Percentiles rank a stretch among this genome's conserved stretches.
Conservation (phyloP, 495 filamentous ascomycete species). For the Wilcoxina mikolae region DNA sequence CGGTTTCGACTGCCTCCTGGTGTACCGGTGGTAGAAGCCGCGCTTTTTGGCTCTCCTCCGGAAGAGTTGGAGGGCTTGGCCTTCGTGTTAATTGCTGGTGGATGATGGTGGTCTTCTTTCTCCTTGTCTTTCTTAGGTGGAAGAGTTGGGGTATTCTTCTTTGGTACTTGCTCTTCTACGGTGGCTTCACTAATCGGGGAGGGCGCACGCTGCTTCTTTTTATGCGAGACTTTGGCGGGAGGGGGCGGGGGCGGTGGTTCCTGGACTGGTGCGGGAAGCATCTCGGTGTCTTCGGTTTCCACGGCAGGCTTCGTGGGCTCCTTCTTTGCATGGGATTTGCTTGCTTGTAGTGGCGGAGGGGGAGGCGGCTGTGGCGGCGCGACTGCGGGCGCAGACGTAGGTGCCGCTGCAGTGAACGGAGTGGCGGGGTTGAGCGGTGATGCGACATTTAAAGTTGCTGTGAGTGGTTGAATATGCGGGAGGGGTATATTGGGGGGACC, state of each 20-base stretch:
- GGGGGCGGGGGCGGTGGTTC: neutral
- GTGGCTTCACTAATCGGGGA: neutral
- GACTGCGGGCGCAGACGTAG: neutral
- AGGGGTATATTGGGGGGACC: neutral
- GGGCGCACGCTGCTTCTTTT: constrained; percentile 5
- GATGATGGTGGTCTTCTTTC: neutral
- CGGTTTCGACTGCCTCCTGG: constrained; percentile 8
- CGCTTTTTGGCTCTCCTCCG: neutral
- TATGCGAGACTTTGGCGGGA: neutral
- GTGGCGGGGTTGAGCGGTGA: neutral
- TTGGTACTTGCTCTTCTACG: neutral
- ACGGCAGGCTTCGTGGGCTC: neutral
- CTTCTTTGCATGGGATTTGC: constrained; percentile 5
- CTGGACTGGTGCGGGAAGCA: neutral
- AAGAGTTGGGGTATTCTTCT: neutral
- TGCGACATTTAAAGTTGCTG: neutral
- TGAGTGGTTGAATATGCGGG: neutral
- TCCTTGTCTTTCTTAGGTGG: neutral
- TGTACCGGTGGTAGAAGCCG: neutral
- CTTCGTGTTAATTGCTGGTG: neutral
- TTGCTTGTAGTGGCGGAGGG: neutral
- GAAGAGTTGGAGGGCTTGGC: neutral
- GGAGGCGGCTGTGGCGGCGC: neutral
- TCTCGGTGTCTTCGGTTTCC: constrained; percentile 2
- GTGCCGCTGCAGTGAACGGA: neutral